phyloP scores from a whole-genome alignment of 2,329 filamentous ascomycete genomes.

The Colletotrichum karsti region DNA sequence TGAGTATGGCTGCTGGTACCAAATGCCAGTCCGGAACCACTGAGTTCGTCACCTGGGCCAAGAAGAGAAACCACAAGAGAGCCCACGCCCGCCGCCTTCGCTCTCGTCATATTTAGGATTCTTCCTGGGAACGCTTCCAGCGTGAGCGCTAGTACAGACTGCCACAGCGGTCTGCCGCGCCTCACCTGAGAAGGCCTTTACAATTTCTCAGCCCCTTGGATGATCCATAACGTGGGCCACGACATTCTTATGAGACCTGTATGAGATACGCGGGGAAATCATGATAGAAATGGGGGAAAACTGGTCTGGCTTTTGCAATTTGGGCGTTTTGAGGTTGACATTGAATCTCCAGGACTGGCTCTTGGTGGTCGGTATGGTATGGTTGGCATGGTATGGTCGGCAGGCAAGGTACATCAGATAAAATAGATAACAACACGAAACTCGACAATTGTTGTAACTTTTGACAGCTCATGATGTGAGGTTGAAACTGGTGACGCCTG shows the following conservation, averaged over 20 bases:
- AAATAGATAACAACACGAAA: conserved; percentile 8
- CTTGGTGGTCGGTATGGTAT: conserved; percentile 8
- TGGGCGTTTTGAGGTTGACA: conserved; percentile 21
- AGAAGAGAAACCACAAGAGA: conserved; percentile 29
- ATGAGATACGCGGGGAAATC: conserved; percentile 15
- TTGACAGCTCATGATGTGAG: background rate
- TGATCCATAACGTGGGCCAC: conserved; percentile 4
- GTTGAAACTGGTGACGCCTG: background rate
- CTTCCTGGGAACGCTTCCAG: background rate
- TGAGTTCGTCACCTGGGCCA: conserved; percentile 34
- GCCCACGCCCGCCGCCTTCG: conserved; percentile 20
- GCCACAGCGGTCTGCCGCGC: too few species aligned
- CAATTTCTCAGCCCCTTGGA: conserved; percentile 4
- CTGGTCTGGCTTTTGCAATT: conserved; percentile 16
- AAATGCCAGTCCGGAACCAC: conserved; percentile 49
- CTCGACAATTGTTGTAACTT: conserved; percentile 8
- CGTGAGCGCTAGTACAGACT: background rate
- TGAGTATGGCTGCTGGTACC: conserved; percentile 62
- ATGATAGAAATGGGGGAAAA: conserved; percentile 14
- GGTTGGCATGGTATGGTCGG: conserved; percentile 9
- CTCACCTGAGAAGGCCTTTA: background rate
- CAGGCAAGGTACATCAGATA: background rate
- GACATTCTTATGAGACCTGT: conserved; percentile 25
- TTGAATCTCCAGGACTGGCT: conserved; percentile 23
- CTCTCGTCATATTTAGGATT: conserved; percentile 12